These are phyloP conservation scores for Haematococcus lacustris DNA, from an alignment of 139 green algal species.

Conservation along the genomic window DNA sequence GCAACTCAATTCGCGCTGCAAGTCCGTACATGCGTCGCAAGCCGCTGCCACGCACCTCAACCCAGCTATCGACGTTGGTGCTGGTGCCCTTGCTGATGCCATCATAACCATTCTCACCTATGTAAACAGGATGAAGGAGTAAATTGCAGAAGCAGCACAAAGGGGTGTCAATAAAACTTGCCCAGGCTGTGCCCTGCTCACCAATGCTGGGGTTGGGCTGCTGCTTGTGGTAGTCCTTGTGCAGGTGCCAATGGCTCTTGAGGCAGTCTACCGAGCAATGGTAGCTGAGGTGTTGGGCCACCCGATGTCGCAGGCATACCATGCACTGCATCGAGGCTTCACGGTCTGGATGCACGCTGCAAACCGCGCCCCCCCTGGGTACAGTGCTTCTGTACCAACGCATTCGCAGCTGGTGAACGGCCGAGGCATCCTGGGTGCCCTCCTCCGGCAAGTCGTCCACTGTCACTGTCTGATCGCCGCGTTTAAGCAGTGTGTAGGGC, in stretches of 20 bases:
- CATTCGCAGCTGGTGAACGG: conserved; percentile 66
- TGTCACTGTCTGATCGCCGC: conserved; percentile 54
- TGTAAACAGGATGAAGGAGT: neutral
- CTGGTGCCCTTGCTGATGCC: neutral
- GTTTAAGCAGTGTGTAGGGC: conserved; percentile 81
- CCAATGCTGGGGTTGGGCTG: conserved; percentile 30
- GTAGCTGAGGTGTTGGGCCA: conserved; percentile 73
- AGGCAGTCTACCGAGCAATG: conserved; percentile 92
- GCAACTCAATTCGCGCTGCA: neutral
- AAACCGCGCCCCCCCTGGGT: conserved; percentile 65
- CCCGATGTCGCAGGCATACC: conserved; percentile 71
- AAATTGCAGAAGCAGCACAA: neutral
- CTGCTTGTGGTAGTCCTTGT: conserved; percentile 81
- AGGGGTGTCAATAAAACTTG: neutral
- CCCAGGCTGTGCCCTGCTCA: conserved; percentile 6
- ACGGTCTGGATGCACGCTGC: conserved; percentile 78
- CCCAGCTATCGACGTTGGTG: neutral
- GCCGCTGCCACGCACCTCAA: neutral
- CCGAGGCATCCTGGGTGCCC: conserved; percentile 41
- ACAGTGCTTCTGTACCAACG: conserved; percentile 82
- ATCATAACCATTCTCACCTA: neutral
- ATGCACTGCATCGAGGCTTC: conserved; percentile 88
- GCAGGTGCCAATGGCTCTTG: conserved; percentile 75
- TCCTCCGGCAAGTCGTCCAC: conserved; percentile 79
- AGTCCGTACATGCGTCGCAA: neutral